A percentile compares a stretch with the other conserved stretches of the same genome.
These are phyloP conservation scores for Polygonum maritimum DNA, from an alignment of 148 eudicot genomes.

Conservation along the genomic window DNA sequence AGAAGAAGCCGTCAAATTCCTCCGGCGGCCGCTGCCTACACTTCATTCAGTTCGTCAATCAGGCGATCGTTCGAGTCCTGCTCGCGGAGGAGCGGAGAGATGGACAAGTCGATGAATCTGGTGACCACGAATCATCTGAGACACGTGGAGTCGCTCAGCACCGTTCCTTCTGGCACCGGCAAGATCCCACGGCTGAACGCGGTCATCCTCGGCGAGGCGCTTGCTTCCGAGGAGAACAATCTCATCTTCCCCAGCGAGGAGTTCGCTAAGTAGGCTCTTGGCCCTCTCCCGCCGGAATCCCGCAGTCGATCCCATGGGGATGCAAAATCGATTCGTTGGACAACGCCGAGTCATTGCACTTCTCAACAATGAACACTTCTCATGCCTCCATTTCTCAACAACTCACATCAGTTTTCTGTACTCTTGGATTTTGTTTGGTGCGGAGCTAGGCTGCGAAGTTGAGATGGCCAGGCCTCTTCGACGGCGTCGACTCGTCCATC, in stretches of 20 bases:
- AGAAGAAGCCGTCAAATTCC: neutral
- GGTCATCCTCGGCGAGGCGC: slow-evolving; percentile 69
- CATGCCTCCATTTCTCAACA: neutral
- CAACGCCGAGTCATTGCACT: too few relatives aligned
- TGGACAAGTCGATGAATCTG: slow-evolving; percentile 17
- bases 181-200: slow-evolving; percentile 52
- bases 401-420: neutral
- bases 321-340: too few relatives aligned
- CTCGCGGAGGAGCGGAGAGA: neutral
- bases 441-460: slow-evolving; percentile 62
- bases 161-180: slow-evolving; percentile 51
- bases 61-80: neutral
- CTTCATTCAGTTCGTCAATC: neutral
- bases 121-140: slow-evolving; percentile 45
- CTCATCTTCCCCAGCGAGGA: slow-evolving; percentile 49
- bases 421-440: neutral
- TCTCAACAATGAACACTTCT: neutral
- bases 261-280: slow-evolving; percentile 54
- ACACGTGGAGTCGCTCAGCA: slow-evolving; percentile 52
- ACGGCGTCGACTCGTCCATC: slow-evolving; percentile 39
- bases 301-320: too few relatives aligned
- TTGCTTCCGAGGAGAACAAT: slow-evolving; percentile 84
- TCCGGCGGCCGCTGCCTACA: neutral
- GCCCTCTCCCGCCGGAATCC: too few relatives aligned
- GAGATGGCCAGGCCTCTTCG: slow-evolving; percentile 79